phyloP scores from a whole-genome alignment of 768 basidiomycete genomes.

The Lentinus tigrinus region DNA sequence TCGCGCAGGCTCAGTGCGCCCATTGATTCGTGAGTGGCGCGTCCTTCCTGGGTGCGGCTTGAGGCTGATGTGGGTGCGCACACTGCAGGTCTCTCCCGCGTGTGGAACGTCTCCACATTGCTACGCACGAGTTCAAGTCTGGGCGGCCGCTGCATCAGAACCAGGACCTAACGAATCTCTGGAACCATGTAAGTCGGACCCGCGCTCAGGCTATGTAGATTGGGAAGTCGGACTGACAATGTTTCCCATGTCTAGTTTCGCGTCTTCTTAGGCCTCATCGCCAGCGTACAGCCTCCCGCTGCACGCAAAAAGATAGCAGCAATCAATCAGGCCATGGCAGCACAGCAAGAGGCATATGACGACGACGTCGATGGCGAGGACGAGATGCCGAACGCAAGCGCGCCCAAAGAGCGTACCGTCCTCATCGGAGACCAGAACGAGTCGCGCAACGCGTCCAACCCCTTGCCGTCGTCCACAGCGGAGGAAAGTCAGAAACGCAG shows the following conservation, averaged over 20 bases:
- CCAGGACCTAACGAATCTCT: slow-evolving; percentile 42
- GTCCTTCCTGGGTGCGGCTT: background rate
- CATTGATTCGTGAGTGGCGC: slow-evolving; percentile 50
- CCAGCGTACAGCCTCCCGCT: slow-evolving; percentile 17
- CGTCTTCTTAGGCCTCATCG: slow-evolving; percentile 53
- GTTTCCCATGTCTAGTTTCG: slow-evolving; percentile 46
- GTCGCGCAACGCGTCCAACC: background rate
- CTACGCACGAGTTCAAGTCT: slow-evolving; percentile 54
- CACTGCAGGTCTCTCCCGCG: slow-evolving; percentile 40
- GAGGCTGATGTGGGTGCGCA: background rate
- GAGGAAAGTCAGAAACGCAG: slow-evolving; percentile 17
- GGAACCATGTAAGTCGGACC: slow-evolving; percentile 56
- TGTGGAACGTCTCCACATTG: slow-evolving; percentile 58
- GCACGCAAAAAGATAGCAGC: slow-evolving; percentile 17
- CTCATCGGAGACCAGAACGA: slow-evolving; percentile 11
- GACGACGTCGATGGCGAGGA: slow-evolving; percentile 22
- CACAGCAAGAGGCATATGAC: slow-evolving; percentile 37
- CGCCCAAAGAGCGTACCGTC: slow-evolving; percentile 6
- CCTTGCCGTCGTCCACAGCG: background rate
- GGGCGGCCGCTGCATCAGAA: slow-evolving; percentile 38
- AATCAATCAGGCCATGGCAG: slow-evolving; percentile 20
- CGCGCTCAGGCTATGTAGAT: background rate
- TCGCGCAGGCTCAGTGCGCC: slow-evolving; percentile 39
- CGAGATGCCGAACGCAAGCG: slow-evolving; percentile 15
- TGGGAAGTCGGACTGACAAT: background rate